Conservation (phyloP, 2,329 filamentous ascomycete genomes). For the Teratosphaeria epicoccoides region DNA sequence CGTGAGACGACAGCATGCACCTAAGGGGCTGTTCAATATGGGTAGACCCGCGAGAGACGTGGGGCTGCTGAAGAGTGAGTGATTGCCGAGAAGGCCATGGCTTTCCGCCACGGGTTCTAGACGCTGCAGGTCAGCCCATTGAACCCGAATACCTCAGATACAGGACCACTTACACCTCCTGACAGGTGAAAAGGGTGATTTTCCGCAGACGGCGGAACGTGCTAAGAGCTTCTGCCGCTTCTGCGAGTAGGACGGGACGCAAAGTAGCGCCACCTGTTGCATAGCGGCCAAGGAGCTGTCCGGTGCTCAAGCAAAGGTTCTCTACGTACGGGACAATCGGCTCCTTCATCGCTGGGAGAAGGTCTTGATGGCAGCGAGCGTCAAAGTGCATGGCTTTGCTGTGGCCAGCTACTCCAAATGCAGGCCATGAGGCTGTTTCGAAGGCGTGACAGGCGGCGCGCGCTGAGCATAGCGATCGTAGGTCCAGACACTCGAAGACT, state of each 20-base stretch:
- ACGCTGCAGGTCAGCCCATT: neutral
- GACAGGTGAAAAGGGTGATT: neutral
- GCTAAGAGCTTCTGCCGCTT: neutral
- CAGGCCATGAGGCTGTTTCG: neutral
- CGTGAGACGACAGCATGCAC: neutral
- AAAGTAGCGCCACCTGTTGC: neutral
- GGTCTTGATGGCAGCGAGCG: neutral
- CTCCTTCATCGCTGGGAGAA: neutral
- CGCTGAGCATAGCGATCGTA: neutral
- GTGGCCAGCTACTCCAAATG: neutral
- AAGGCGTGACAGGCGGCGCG: neutral
- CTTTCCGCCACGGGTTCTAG: neutral
- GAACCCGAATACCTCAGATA: neutral
- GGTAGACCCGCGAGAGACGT: too few species aligned
- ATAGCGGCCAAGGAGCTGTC: too few species aligned
- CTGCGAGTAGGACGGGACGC: too few species aligned
- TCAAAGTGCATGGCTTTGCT: neutral
- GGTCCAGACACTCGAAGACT: neutral
- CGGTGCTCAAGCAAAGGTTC: neutral
- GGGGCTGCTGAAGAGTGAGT: neutral
- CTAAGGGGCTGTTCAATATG: too few species aligned
- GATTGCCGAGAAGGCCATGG: neutral
- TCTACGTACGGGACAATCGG: neutral
- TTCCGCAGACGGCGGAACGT: neutral
- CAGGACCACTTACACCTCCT: neutral